Conservation (phyloP, 1,139 yeast genomes). For the Blastobotrys elegans region DNA sequence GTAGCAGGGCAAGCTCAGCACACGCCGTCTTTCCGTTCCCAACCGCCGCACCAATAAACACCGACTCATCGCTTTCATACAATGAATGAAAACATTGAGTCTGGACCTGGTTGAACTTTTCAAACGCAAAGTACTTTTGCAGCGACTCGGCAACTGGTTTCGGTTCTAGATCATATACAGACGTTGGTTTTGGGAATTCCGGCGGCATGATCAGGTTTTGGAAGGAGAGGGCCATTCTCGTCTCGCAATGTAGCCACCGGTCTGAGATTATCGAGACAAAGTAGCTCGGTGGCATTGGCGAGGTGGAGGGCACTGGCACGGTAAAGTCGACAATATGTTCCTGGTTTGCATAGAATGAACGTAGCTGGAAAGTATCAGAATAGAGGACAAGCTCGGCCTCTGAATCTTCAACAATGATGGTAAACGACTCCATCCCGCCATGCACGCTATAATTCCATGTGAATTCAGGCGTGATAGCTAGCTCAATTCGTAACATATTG, state of each 20-base stretch:
- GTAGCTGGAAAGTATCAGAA: slow-evolving; percentile 51
- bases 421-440: slow-evolving; percentile 60
- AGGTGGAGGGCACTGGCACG: slow-evolving; percentile 56
- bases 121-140: slow-evolving; percentile 37
- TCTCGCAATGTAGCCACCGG: slow-evolving; percentile 76
- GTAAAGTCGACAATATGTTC: slow-evolving; percentile 62
- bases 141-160: slow-evolving; percentile 48
- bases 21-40: slow-evolving; percentile 72
- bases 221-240: slow-evolving; percentile 57
- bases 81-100: slow-evolving; percentile 62
- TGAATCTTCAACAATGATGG: slow-evolving; percentile 73
- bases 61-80: slow-evolving; percentile 52
- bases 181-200: slow-evolving; percentile 61
- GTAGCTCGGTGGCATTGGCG: slow-evolving; percentile 69
- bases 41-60: slow-evolving; percentile 66
- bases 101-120: slow-evolving; percentile 63
- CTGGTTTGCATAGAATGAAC: slow-evolving; percentile 44
- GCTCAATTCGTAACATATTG: slow-evolving; percentile 56
- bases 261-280: slow-evolving; percentile 73
- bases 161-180: slow-evolving; percentile 46
- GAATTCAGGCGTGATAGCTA: slow-evolving; percentile 70
- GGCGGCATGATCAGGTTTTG: slow-evolving; percentile 57
- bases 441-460: slow-evolving; percentile 66
- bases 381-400: slow-evolving; percentile 73
- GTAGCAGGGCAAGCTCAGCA: slow-evolving; percentile 68